Conservation (phyloP, 1,139 yeast genomes). For the Suhomyces ambrosiae region DNA sequence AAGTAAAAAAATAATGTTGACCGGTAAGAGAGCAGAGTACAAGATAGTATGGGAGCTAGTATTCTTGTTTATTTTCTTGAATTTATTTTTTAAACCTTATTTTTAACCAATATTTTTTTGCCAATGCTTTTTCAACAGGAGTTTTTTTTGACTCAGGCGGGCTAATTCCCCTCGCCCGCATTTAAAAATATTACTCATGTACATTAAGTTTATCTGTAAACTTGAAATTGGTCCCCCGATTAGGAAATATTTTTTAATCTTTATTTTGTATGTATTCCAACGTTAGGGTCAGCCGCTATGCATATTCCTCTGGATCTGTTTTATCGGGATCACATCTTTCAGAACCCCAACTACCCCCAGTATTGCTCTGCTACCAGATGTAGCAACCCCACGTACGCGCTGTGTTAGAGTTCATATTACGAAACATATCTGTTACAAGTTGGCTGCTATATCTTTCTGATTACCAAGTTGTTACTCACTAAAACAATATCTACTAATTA, state of each 20-base stretch:
- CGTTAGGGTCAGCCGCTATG: conserved; percentile 6
- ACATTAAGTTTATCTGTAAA: conserved; percentile 4
- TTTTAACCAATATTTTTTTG: neutral
- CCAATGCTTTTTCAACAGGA: neutral
- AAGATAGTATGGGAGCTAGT: conserved; percentile 6
- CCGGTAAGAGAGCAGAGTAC: conserved; percentile 2
- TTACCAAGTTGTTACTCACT: no score
- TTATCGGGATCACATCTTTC: neutral
- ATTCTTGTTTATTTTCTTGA: conserved; percentile 4
- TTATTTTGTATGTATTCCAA: conserved; percentile 1
- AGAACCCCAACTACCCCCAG: no score
- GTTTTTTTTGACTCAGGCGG: conserved; percentile 2
- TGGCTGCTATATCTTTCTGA: no score
- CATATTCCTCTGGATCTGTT: neutral
- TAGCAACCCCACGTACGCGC: no score
- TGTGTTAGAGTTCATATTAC: neutral
- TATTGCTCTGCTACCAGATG: no score
- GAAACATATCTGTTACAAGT: neutral
- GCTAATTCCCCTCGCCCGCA: conserved; percentile 3
- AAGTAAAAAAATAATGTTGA: conserved; percentile 1
- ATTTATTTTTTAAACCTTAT: neutral
- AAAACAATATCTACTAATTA: no score
- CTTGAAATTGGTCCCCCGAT: conserved; percentile 12
- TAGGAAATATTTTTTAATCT: conserved; percentile 5
- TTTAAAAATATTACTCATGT: conserved; percentile 2